Conservation (phyloP, 306 rosid genomes). For the Rosa rugosa region DNA sequence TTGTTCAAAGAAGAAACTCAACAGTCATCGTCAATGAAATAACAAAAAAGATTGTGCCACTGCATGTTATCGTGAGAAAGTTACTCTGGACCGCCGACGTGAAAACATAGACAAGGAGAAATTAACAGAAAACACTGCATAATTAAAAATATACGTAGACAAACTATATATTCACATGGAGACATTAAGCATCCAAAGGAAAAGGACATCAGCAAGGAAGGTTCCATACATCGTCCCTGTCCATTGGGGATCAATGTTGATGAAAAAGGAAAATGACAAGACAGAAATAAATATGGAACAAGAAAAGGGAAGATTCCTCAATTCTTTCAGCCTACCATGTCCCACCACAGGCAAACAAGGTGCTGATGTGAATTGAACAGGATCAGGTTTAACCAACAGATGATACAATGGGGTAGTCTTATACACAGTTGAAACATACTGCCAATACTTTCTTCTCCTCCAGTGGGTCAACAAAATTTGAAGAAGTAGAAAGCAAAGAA, state of each 20-base stretch:
- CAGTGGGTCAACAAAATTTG: not conserved
- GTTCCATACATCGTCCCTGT: conserved; percentile 23
- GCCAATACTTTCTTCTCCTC: not conserved
- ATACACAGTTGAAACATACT: conserved; percentile 3
- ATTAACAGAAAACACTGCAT: conserved; percentile 7
- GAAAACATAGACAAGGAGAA: not conserved
- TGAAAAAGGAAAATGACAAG: conserved; percentile 2
- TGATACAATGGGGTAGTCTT: not conserved
- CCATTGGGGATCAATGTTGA: not conserved
- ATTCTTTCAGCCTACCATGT: conserved; percentile 5
- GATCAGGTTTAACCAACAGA: conserved; percentile 5
- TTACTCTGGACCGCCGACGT: conserved; percentile 6
- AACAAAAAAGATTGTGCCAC: conserved; percentile 4
- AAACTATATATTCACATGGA: conserved; percentile 6
- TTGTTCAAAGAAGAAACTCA: conserved; percentile 12
- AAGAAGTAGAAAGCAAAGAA: not conserved
- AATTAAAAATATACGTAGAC: conserved; percentile 1
- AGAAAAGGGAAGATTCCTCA: conserved; percentile 24
- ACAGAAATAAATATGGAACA: not conserved
- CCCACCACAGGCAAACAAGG: not conserved
- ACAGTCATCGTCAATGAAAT: conserved; percentile 11
- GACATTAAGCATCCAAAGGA: conserved; percentile 2
- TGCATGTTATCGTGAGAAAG: not conserved
- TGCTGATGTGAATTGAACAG: conserved; percentile 6
- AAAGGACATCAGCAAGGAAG: conserved; percentile 23